Evolutionary conservation across 2,329 filamentous ascomycete genomes (phyloP), one percentile per base, ranked within the genome.

Genomic region (Hypoxylon sp.): DNA sequence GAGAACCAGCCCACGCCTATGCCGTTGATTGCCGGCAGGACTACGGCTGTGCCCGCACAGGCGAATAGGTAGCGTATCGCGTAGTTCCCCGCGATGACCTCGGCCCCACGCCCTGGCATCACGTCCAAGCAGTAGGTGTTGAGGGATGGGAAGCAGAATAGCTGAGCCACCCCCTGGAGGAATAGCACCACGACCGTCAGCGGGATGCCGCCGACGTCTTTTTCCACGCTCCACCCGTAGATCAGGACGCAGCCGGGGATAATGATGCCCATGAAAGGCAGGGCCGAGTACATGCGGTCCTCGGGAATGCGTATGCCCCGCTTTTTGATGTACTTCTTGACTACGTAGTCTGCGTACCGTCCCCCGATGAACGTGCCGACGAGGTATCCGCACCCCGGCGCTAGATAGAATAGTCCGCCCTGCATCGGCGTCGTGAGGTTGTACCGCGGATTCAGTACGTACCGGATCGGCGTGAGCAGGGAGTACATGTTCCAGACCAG

Each of bases 121-220:
- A 95, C 92, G 77, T 96, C 92, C 43, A 96, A 80, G 76, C 92
- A 94, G 79, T 96, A 94, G 0, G 91, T 92, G 77, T 94, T 94
- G 67, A 94, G 77, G 51, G 86, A 88, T 0, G 91, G 91, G 74
- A 93, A 94, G 73, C 90, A 92, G 75, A 93, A 92, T 5, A 94
- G 81, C 77, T 94, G 91, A 0, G 88, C 90, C 0, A 93, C 84
- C 1, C 91, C 92, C 74, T 94, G 91, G 2, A 91, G 65, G 75
- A 94, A 94, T 83, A 94, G 90, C 73, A 88, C 87, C 6, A 93
- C 83, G 1, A 93, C 90, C 0, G 91, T 91, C 3, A 91, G 75
- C 0, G 85, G 81, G 46, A 88, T 83, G 2, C 85, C 86, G 2
- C 86, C 86, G 2, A 83, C 80, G 9, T 79, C 74, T 62, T 80